Base-by-base conservation (phyloP, 345 rosid genomes). In the Eucalyptus albens region DNA sequence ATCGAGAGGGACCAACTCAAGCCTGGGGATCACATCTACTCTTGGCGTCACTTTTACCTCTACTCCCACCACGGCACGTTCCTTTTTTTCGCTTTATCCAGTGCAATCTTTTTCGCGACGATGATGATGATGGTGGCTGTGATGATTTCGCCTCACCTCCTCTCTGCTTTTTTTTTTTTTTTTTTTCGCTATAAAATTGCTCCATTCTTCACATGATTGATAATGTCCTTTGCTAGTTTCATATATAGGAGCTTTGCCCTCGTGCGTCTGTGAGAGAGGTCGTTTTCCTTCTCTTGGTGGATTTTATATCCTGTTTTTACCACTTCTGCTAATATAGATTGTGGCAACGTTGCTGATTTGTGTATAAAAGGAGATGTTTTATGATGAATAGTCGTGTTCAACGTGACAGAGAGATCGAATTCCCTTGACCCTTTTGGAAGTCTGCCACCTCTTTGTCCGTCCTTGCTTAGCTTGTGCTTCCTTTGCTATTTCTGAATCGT, bases 11-110 rank as follows among this genome's bases (percentile, higher is more conserved):
- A 95, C 37, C 91, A 91, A 47, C 89, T 96, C 6, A 94, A 94
- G 88, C 62, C 95, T 11, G 98, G 97, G 22, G 98, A 96, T 93
- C 99, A 97, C 90, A 95, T 97, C 88, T 97, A 96, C 89, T 94
- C 99, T 8, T 96, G 98, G 97, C 93, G 97, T 62, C 90, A 47
- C 40, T 96, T 92, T 88, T 97, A 93, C 91, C 33, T 94, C 82
- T 97, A 97, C 86, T 90, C 96, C 24, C 96, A 93, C 90, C 99
- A 97, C 91, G 97, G 98, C 96, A 88, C 87, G 11, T 31, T n/a
- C 16, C 44, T 26, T 65, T 90, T 81, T 91, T 89, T 55, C 22
- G 40, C 27, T 13, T 65, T 87, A 24, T 87, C 31, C 51, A 53
- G 11, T 87, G 50, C 6, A 50, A 31, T 87, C 45, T 51, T 65